phyloP scores from a whole-genome alignment of 345 rosid genomes.

The Bruguiera sexangula region DNA sequence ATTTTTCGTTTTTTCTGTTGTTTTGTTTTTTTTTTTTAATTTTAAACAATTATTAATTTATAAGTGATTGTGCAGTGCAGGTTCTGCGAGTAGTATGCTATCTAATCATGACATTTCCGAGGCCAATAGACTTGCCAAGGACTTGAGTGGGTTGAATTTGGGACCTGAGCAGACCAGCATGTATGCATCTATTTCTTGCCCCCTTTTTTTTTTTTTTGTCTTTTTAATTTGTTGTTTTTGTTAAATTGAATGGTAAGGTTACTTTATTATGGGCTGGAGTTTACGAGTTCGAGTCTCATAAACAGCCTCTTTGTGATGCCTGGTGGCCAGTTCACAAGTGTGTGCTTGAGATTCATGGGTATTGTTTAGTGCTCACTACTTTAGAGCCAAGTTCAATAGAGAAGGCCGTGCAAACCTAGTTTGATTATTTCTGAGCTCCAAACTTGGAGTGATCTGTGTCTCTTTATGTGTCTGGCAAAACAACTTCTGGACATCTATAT shows the following conservation, averaged over 20 bases:
- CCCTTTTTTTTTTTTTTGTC: neutral
- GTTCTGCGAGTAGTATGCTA: conserved; percentile 86
- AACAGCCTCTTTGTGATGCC: no score
- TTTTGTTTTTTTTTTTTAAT: neutral
- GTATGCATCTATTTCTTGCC: conserved; percentile 20
- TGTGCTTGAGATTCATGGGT: neutral
- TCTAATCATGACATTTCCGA: conserved; percentile 55
- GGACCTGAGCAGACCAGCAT: conserved; percentile 54
- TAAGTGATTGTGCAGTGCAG: conserved; percentile 25
- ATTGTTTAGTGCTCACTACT: neutral
- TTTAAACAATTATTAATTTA: neutral
- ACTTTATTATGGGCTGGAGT: no score
- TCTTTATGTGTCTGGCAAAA: neutral
- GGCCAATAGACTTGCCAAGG: conserved; percentile 65
- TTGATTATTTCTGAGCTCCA: neutral
- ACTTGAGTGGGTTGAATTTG: conserved; percentile 38
- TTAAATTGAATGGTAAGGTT: no score
- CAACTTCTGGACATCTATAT: neutral
- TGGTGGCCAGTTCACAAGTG: no score
- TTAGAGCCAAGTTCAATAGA: neutral
- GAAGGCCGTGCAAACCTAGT: neutral
- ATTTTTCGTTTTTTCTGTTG: neutral
- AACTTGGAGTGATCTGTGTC: no score
- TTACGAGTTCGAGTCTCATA: no score
- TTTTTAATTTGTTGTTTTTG: no score